Base-by-base conservation (phyloP, 768 basidiomycete genomes). In the Agaricus blazei region DNA sequence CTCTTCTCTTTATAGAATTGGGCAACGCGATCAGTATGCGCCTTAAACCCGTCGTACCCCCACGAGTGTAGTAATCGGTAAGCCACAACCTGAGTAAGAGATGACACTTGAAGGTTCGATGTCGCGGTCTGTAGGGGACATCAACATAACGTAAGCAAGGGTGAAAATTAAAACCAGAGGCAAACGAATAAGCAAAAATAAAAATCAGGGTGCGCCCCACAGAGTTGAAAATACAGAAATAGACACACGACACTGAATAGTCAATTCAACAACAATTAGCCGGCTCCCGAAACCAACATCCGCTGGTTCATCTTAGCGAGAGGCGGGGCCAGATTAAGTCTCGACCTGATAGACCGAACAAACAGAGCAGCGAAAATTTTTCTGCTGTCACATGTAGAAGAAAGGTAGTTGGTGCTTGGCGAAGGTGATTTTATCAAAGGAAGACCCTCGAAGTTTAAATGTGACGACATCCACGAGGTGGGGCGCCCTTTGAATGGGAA, bases 1-100 rank as follows among this genome's bases (percentile, higher is more conserved):
- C 91, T 76, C 70, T 87, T 89, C 60, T 68, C 68, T 60, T 77
- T 77, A 70, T 93, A 92, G 68, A 92, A 91, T 15, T 71, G 70
- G n/a, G 90, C 78, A 26, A 94, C 89, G 23, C 63, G 71, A 48
- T 76, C 71, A 8, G 82, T 83, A 71, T 97, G 94, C 2, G 73
- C 68, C 36, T 78, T 65, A 70, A 95, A 91, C 9, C 86, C 87
- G 1, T 85, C 78, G 65, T 86, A 80, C 8, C 90, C 91, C 92
- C 93, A 91, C 40, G 78, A 68, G 54, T 79, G 67, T 0, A 90
- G 73, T 19, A 91, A 68, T 34, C 79, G 76, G 45, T 75, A 69
- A 6, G 77, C 75, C 37, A 92, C 78, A 8, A 78, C 77, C 65
- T 91, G 87, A 31, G 83, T 77, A 54, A 89, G 74, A 54, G 78